Conservation (phyloP, 2,329 filamentous ascomycete species). For the Colletotrichum caudatum region DNA sequence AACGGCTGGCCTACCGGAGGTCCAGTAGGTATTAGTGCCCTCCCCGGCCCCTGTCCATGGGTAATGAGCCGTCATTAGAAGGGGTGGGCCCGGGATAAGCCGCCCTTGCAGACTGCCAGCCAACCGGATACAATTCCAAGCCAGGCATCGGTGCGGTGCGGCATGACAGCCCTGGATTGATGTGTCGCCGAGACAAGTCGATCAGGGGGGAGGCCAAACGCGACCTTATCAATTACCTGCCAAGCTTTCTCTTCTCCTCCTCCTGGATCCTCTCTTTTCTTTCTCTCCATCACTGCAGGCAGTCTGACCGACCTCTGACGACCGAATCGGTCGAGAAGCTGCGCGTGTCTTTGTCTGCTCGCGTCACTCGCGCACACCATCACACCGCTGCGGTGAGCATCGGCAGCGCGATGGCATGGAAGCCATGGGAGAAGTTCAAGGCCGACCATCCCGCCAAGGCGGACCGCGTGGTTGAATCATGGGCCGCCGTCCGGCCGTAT, state of each 20-base stretch:
- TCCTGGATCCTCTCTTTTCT: slow-evolving; percentile 23
- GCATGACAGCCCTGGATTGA: slow-evolving; percentile 12
- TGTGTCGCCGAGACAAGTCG: background rate
- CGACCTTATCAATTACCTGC: background rate
- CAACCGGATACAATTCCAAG: slow-evolving; percentile 15
- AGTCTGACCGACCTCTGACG: too few species aligned
- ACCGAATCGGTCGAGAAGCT: slow-evolving; percentile 9
- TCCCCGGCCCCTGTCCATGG: background rate
- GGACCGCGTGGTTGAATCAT: slow-evolving; percentile 30
- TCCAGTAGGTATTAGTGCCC: background rate
- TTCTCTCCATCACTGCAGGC: background rate
- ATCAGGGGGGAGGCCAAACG: slow-evolving; percentile 27
- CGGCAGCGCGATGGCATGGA: slow-evolving; percentile 28
- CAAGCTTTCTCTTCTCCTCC: slow-evolving; percentile 23
- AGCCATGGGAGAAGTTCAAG: slow-evolving; percentile 33
- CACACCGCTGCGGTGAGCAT: slow-evolving; percentile 1
- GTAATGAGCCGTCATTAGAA: slow-evolving; percentile 26
- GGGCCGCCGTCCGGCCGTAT: slow-evolving; percentile 26
- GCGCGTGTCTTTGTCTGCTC: slow-evolving; percentile 13
- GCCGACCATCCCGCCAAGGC: slow-evolving; percentile 23
- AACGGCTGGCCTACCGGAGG: background rate
- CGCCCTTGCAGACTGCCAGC: slow-evolving; percentile 23
- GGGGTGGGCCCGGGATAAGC: slow-evolving; percentile 23
- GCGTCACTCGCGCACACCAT: slow-evolving; percentile 24
- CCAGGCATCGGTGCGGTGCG: background rate